phyloP scores from a whole-genome alignment of 208 protist genomes.

The Acanthamoeba healyi region DNA sequence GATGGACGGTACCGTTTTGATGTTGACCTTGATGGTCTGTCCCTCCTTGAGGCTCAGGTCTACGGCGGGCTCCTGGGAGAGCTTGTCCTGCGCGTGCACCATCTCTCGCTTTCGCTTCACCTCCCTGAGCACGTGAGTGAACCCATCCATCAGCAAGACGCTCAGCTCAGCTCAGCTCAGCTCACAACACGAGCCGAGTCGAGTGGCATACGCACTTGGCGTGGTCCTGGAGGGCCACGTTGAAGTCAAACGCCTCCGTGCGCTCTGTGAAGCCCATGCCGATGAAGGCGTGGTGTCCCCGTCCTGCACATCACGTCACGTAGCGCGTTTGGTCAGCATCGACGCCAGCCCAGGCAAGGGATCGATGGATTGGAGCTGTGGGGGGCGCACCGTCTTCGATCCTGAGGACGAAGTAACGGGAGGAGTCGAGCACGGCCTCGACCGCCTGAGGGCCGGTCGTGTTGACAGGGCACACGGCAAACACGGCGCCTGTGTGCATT shows the following conservation, averaged over 20 bases:
- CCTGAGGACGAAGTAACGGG: conserved; percentile 71
- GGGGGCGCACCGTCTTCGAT: conserved; percentile 17
- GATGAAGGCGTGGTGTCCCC: conserved; percentile 72
- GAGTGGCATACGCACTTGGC: conserved; percentile 64
- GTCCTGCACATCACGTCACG: not conserved
- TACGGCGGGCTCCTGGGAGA: conserved; percentile 15
- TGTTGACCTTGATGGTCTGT: conserved; percentile 65
- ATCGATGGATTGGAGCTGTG: too few relatives aligned
- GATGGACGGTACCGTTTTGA: not conserved
- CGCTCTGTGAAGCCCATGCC: conserved; percentile 75
- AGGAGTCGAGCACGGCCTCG: conserved; percentile 49
- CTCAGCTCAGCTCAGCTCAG: too few relatives aligned
- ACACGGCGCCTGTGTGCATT: conserved; percentile 28
- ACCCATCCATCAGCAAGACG: too few relatives aligned
- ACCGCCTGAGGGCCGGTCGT: conserved; percentile 44
- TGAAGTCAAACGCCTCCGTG: conserved; percentile 76
- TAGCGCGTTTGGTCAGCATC: too few relatives aligned
- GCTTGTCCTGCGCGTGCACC: conserved; percentile 1
- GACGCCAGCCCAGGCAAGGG: too few relatives aligned
- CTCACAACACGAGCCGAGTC: too few relatives aligned
- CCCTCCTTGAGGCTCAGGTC: conserved; percentile 67
- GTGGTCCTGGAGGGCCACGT: conserved; percentile 74
- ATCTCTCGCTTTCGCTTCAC: conserved; percentile 66
- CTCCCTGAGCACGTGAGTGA: conserved; percentile 15
- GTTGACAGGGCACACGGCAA: conserved; percentile 62